Base-by-base conservation (phyloP, 768 basidiomycete genomes). In the Astraeus odoratus region DNA sequence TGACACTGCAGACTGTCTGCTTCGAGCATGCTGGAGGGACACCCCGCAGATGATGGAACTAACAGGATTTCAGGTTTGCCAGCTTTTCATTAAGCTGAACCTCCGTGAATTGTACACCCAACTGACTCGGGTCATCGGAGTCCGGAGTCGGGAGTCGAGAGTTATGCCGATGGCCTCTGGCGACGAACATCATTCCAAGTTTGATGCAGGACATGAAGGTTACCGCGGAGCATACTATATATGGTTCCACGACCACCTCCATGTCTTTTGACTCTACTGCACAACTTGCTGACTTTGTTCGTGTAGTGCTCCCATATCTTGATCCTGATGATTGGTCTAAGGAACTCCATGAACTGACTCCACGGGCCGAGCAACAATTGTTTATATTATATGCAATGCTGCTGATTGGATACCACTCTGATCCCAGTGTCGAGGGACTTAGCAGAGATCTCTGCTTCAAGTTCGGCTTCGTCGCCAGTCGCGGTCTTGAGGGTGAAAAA, bases 241-340 rank as follows among this genome's bases (percentile, higher is more conserved):
- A 1, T 67, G 68, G 68, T 65, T 68, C 44, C 50, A 63, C 19
- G 5, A 61, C 26, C 60, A 69, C 48, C 56, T 61, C 36, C 50
- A 57, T 29, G 42, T 69, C 8, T 34, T 69, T n/a, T 30, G 57
- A 67, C 33, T 16, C 27, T 1, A 15, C 12, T 4, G 24, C 5
- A 12, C 10, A 22, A 35, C 15, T 34, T 10, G 33, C 31, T 10
- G 22, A 36, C 10, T 15, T 36, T 2, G 5, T 43, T 3, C 23
- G 3, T 2, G 31, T 26, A 24, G 43, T 25, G 16, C 33, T 20
- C 8, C 34, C 43, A 34, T 36, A 43, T 8, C 43, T 43, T 24
- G 43, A 43, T 22, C 43, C 34, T 35, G 31, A 9, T 5, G 43
- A 43, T 29, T n/a, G 39, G 26, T 26, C n/a, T 8, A 41, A 41